Conservation (phyloP, 2,329 filamentous ascomycete genomes). For the Zymoseptoria crescenta region DNA sequence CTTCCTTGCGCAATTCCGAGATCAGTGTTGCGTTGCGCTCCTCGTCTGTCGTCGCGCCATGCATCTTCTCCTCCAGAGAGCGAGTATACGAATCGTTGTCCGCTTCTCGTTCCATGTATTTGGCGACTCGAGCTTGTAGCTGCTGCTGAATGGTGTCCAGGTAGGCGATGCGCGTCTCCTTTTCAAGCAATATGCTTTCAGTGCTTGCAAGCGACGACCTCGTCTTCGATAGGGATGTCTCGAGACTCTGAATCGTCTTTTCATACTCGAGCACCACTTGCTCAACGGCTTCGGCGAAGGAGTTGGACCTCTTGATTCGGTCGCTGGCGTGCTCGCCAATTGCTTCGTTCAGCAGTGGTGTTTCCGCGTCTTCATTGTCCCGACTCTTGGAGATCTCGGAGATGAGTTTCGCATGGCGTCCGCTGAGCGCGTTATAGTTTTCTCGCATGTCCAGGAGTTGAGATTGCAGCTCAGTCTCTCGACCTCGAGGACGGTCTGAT, state of each 20-base stretch:
- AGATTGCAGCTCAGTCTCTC: constrained; percentile 85
- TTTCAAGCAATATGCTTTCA: constrained; percentile 82
- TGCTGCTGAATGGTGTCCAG: constrained; percentile 87
- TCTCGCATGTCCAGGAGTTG: constrained; percentile 88
- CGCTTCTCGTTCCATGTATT: constrained; percentile 81
- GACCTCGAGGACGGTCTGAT: constrained; percentile 48
- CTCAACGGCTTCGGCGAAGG: constrained; percentile 91
- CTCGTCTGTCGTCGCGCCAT: constrained; percentile 82
- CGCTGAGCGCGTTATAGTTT: constrained; percentile 83
- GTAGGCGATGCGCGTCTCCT: constrained; percentile 88
- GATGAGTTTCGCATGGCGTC: constrained; percentile 91
- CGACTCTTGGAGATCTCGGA: constrained; percentile 83
- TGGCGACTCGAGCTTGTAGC: constrained; percentile 82
- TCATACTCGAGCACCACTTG: constrained; percentile 96
- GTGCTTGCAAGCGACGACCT: constrained; percentile 73
- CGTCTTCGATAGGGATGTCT: constrained; percentile 84
- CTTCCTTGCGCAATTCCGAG: constrained; percentile 81
- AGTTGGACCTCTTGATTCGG: constrained; percentile 86
- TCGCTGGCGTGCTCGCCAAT: constrained; percentile 75
- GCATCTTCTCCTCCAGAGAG: constrained; percentile 82
- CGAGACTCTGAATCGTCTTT: constrained; percentile 91
- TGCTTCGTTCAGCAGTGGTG: constrained; percentile 52
- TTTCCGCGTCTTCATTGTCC: constrained; percentile 53
- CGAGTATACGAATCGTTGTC: constrained; percentile 90
- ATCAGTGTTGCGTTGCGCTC: constrained; percentile 86